Base-by-base conservation (phyloP, 208 protist species). In the Phytomonas francai region DNA sequence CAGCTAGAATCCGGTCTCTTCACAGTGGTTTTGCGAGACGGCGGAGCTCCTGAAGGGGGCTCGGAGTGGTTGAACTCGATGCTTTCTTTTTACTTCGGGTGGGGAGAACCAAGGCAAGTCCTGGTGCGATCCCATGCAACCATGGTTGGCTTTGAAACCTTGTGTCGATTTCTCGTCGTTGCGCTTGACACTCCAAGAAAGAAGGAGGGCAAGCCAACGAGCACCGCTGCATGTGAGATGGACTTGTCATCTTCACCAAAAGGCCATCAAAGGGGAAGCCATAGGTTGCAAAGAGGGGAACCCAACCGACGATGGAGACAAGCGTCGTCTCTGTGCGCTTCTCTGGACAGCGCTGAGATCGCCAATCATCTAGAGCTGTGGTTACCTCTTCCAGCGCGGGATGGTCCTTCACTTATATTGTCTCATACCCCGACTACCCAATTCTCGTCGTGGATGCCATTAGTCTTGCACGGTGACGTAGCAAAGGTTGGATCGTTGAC, bases 41-140 rank as follows among this genome's bases (percentile, higher is more conserved):
- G 74, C 51, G 64, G 56, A n/a, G 59, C 58, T 8, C 49, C 22
- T 1, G 39, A 7, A 54, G 11, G 27, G 69, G 30, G 65, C 1
- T 57, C 82, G n/a, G 82, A 90, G 71, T 91, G 85, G 82, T 72
- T 85, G 54, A 79, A 86, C 74, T 86, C 78, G 57, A 71, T 73
- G 11, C 74, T 85, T 33, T 83, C 76, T 29, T 68, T 87, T n/a
- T 74, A 88, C 65, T 60, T 82, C 28, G 68, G 63, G 0, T 73
- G 68, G 32, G 30, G 32, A 14, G 27, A 57, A 14, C 60, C 69
- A n/a, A 39, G 33, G 27, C 51, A 72, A 57, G 70, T 68, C 60
- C 29, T 25, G 29, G 59, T 73, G 74, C 65, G 69, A 0, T 51
- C 73, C 51, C 67, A 65, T 12, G 67, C 76, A 33, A 27, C 61